Evolutionary conservation across 371 early-diverging fungal genomes (phyloP), one percentile per base, ranked within the genome.

Genomic region (Rhizomucor pusillus): DNA sequence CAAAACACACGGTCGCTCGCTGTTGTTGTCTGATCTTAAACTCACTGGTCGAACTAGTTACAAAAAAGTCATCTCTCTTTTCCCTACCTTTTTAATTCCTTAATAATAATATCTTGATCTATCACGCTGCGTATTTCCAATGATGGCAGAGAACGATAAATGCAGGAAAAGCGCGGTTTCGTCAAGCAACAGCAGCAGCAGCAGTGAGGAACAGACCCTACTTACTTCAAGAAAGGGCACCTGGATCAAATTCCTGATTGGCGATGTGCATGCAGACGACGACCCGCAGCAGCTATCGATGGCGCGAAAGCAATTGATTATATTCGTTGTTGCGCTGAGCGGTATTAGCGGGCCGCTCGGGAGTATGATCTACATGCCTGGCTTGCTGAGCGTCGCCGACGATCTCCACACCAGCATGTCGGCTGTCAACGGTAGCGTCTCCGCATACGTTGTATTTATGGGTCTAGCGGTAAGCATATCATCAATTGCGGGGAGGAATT

Each of bases 291-390:
- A 66, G 51, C 61, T 69, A 47, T 54, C 75, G n/a, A 52, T 45
- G 36, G 7, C 54, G 5, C 66, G 65, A 36, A 75, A 75, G 44
- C 66, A 71, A 43, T 56, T 47, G 10, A 69, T 75, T 19, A 69
- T 75, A 19, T 13, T 65, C 1, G 52, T 64, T 10, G 63, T 62
- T 29, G 57, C 63, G 10, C 43, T 62, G 23, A 50, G 50, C 22
- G 63, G 57, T 37, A 63, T 75, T 23, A 65, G 61, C n/a, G 69
- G 67, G 1, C 75, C 75, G 0, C 51, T 75, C 3, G 71, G 59
- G 13, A 71, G 71, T 25, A 67, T 58, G 53, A 69, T 75, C 20
- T 67, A 75, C 63, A 64, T 75, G 71, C 75, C 75, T 33, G 71
- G 67, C 14, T 57, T 75, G 9, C 16, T 69, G 18, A 62, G 64